Base-by-base conservation (phyloP, 371 early-diverging fungal species). In the Vairimorpha ceranae region DNA sequence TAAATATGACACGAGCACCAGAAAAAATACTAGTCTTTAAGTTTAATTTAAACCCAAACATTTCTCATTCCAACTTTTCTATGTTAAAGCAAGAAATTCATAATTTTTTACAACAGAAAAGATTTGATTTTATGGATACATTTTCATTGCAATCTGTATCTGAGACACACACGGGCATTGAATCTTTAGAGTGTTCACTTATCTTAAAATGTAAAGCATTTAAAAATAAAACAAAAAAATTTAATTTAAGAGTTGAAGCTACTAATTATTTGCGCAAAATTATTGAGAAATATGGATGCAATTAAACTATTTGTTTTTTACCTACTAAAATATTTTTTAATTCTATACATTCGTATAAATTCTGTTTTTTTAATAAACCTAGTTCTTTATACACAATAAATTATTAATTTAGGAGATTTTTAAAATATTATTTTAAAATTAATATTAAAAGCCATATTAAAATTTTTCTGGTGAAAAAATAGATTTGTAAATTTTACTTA, bases 1-100 rank as follows among this genome's bases (percentile, higher is more conserved):
- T 84, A 4, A 84, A 84, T 66, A 80, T 84, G 79, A 77, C 85
- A 32, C 63, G 80, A 36, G 82, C 83, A 3, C 85, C 85, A 10
- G 80, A 84, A 52, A 83, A 84, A 60, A 73, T 80, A 2, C 52
- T 84, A 17, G 67, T 80, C 12, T 80, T 84, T 66, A 68, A 67
- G 32, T 83, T 84, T 61, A 46, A 45, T 2, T 63, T 83, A 21
- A 29, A 56, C 33, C 72, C 82, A 6, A 36, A 65, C 21, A 74
- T 80, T 32, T 38, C 61, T 6, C 52, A 60, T 6, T 61, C 41
- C 3, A n/a, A 68, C 29, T 75, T 83, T 54, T 67, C 27, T 10
- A 10, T 43, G 12, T 69, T 84, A 14, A 83, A 83, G 38, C 46
- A 43, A 27, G 30, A 67, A 54, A 82, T 84, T 29, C 77, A 75